Percentiles rank a stretch among this genome's conserved stretches.
Conservation (phyloP, 2,329 filamentous ascomycete genomes). For the Talaromyces amestolkiae region DNA sequence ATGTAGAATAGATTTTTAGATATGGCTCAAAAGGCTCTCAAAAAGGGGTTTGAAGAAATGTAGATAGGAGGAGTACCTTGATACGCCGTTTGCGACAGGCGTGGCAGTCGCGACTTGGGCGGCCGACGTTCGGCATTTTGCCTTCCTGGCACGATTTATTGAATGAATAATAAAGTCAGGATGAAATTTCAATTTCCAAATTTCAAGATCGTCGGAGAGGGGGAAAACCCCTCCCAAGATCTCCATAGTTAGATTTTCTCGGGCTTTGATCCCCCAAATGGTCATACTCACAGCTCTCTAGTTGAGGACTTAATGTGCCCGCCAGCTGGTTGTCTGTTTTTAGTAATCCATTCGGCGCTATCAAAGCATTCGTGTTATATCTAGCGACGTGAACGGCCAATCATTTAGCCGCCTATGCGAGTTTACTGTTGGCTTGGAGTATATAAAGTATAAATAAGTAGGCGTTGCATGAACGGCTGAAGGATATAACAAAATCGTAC, state of each 20-base stretch:
- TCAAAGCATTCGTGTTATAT: not conserved
- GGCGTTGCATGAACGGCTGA: not conserved
- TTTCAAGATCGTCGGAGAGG: no score
- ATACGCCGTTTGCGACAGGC: slow-evolving; percentile 4
- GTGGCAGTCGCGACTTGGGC: not conserved
- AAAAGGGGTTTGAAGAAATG: no score
- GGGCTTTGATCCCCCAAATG: no score
- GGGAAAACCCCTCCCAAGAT: no score
- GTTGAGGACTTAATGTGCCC: not conserved
- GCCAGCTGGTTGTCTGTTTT: not conserved
- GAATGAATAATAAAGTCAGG: no score
- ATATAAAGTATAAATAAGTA: not conserved
- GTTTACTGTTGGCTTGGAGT: not conserved
- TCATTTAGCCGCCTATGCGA: not conserved
- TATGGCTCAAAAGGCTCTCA: no score
- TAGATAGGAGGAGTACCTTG: not conserved
- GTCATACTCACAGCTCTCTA: not conserved
- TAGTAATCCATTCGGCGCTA: slow-evolving; percentile 8
- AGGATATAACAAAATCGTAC: not conserved
- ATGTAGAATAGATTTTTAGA: not conserved
- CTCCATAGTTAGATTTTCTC: no score
- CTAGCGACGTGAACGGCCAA: not conserved
- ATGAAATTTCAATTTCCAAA: no score
- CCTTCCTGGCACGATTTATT: not conserved
- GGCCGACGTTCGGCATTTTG: not conserved